phyloP scores from a whole-genome alignment of 2,329 filamentous ascomycete species.

The Penicillium sclerotigenum region DNA sequence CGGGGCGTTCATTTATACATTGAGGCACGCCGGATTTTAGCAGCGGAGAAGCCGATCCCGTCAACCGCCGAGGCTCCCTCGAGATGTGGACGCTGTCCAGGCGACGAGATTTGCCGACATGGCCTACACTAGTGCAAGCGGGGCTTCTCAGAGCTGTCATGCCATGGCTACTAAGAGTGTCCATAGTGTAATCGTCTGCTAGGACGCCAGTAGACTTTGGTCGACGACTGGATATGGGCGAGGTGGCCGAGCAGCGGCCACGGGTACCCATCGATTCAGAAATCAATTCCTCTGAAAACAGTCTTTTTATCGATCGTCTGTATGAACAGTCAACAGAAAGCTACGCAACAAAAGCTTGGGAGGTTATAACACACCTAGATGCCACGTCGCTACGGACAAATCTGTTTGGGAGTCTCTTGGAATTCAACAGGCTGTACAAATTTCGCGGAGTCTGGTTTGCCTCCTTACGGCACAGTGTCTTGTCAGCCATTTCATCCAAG shows the following conservation, averaged over 20 bases:
- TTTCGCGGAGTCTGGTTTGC: neutral
- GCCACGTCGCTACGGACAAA: neutral
- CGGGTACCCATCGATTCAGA: neutral
- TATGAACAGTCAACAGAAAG: neutral
- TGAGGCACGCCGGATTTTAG: neutral
- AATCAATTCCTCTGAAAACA: neutral
- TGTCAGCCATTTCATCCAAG: neutral
- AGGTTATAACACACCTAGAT: neutral
- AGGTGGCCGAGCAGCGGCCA: neutral
- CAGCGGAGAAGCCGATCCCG: neutral
- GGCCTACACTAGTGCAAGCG: neutral
- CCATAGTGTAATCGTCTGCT: neutral
- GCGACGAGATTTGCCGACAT: neutral
- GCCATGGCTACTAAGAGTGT: neutral
- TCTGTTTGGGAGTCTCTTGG: neutral
- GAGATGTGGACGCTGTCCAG: neutral
- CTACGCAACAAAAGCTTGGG: neutral
- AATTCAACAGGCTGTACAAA: neutral
- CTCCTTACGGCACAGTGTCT: constrained; percentile 1
- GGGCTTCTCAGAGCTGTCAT: neutral
- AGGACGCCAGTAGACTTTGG: neutral
- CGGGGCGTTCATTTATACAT: neutral
- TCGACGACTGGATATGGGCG: neutral
- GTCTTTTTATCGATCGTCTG: neutral
- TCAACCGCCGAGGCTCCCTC: neutral